Conservation (phyloP, 1,139 yeast species). For the Pneumocystis carinii region DNA sequence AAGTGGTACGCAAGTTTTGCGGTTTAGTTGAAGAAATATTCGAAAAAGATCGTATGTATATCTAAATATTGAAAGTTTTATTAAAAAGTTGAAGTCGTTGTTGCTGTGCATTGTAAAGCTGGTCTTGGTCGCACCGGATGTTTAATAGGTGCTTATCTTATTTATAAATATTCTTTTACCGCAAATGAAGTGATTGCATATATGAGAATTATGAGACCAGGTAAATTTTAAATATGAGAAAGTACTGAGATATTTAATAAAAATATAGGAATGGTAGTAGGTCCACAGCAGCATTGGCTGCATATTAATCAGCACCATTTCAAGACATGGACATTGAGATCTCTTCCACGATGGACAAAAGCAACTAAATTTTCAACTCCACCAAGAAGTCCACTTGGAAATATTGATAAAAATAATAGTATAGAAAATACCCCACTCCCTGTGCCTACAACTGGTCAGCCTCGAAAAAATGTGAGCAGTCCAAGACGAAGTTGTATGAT, state of each 20-base stretch:
- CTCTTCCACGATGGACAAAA: slow-evolving; percentile 30
- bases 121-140: slow-evolving; percentile 97
- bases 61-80: background rate
- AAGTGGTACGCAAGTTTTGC: slow-evolving; percentile 75
- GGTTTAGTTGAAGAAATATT: slow-evolving; percentile 91
- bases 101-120: slow-evolving; percentile 97
- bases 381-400: slow-evolving; percentile 15
- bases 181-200: slow-evolving; percentile 94
- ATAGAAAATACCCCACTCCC: slow-evolving; percentile 56
- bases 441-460: slow-evolving; percentile 89
- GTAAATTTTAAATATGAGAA: background rate
- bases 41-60: slow-evolving; percentile 33
- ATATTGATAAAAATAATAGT: slow-evolving; percentile 17
- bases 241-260: background rate
- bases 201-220: slow-evolving; percentile 85
- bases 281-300: slow-evolving; percentile 98
- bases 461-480: slow-evolving; percentile 40
- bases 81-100: slow-evolving; percentile 39
- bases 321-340: slow-evolving; percentile 62
- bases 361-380: slow-evolving; percentile 16
- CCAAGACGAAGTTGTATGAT: background rate
- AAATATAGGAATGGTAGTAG: slow-evolving; percentile 78
- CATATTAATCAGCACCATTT: slow-evolving; percentile 91
- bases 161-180: slow-evolving; percentile 90
- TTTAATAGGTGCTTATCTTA: slow-evolving; percentile 88